phyloP scores from a whole-genome alignment of 805 yeast genomes.

The Alloascoidea hylecoeti region DNA sequence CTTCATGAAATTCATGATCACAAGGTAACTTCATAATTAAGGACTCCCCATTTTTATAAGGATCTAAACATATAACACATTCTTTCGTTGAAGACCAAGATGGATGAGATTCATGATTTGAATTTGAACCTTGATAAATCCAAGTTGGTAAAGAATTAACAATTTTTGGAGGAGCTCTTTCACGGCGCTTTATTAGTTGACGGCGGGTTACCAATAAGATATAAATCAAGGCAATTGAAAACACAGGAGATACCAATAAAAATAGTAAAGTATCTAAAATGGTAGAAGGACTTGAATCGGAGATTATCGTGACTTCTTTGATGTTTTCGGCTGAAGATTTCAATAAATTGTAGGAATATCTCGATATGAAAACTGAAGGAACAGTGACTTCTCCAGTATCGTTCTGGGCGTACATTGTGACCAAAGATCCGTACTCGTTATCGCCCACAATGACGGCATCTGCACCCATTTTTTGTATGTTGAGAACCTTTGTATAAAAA shows the following conservation, averaged over 20 bases:
- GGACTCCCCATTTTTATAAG: slow-evolving; percentile 29
- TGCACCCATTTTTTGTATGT: slow-evolving; percentile 30
- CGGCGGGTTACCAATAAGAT: slow-evolving; percentile 19
- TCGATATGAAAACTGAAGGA: slow-evolving; percentile 39
- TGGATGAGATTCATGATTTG: slow-evolving; percentile 6
- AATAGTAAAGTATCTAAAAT: slow-evolving; percentile 20
- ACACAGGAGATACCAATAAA: slow-evolving; percentile 23
- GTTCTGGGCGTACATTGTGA: slow-evolving; percentile 38
- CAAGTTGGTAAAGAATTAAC: slow-evolving; percentile 22
- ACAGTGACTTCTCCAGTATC: slow-evolving; percentile 26
- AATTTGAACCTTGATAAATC: slow-evolving; percentile 14
- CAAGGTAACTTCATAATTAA: slow-evolving; percentile 41
- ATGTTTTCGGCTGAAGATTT: slow-evolving; percentile 4
- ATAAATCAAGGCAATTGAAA: slow-evolving; percentile 21
- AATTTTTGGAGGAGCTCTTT: slow-evolving; percentile 20
- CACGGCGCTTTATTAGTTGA: slow-evolving; percentile 16
- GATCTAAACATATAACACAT: slow-evolving; percentile 48
- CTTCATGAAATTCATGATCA: slow-evolving; percentile 44
- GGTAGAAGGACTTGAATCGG: slow-evolving; percentile 15
- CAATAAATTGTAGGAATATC: slow-evolving; percentile 23
- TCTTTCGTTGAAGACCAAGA: slow-evolving; percentile 31
- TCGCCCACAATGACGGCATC: slow-evolving; percentile 42
- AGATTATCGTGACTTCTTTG: slow-evolving; percentile 8
- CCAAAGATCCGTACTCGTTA: slow-evolving; percentile 28
- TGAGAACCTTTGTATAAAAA: slow-evolving; percentile 34